Percentiles rank a stretch among this genome's conserved stretches.
These are phyloP conservation scores for Fallopia convolvulus DNA, from an alignment of 148 eudicot species.

Conservation along the genomic window DNA sequence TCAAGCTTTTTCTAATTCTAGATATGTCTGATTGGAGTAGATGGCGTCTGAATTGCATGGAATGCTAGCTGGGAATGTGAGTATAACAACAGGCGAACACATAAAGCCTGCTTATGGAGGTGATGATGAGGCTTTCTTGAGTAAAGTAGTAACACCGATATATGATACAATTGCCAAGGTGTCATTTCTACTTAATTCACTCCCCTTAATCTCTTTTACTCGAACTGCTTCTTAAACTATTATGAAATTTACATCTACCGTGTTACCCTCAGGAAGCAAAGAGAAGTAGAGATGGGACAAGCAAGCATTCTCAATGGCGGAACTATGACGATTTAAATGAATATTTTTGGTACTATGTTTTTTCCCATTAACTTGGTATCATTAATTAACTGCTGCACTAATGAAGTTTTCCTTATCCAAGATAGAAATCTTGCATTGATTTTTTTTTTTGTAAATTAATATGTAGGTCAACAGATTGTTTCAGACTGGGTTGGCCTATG, in stretches of 20 bases:
- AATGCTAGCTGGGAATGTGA: constrained; percentile 81
- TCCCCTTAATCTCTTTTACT: not conserved
- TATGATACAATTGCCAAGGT: constrained; percentile 71
- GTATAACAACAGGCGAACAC: constrained; percentile 75
- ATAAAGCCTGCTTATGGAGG: constrained; percentile 91
- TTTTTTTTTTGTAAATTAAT: not conserved
- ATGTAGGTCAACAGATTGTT: constrained; percentile 63
- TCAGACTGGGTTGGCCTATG: constrained; percentile 72
- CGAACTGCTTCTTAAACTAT: not conserved
- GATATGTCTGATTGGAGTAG: constrained; percentile 20
- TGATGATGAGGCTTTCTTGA: constrained; percentile 75
- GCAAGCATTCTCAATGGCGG: constrained; percentile 59
- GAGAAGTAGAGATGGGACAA: constrained; percentile 31
- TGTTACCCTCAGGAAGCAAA: constrained; percentile 37
- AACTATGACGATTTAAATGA: constrained; percentile 74
- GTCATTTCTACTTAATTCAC: constrained; percentile 10
- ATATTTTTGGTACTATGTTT: constrained; percentile 52
- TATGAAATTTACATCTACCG: not conserved
- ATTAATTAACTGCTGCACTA: not conserved
- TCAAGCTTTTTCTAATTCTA: not conserved
- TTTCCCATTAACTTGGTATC: no score
- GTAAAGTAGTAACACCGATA: constrained; percentile 73
- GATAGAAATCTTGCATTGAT: no score
- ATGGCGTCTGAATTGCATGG: constrained; percentile 91
- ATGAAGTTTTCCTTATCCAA: not conserved